phyloP scores from a whole-genome alignment of 495 filamentous ascomycete genomes.

The Xylaria bambusicola region DNA sequence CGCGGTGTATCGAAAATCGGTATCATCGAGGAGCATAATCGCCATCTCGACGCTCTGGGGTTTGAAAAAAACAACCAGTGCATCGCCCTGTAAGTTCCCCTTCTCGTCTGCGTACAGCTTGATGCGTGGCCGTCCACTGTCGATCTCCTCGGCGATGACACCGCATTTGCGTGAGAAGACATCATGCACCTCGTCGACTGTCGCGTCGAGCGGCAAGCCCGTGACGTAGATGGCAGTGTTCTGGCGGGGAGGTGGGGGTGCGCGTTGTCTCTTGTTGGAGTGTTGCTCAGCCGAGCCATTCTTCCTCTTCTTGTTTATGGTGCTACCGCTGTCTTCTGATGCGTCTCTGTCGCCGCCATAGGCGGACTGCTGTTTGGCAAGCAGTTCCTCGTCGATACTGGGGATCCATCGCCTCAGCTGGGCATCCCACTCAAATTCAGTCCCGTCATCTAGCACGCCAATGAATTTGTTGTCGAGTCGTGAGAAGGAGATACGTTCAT shows the following conservation, averaged over 20 bases:
- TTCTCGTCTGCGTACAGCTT: constrained; percentile 87
- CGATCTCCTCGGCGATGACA: constrained; percentile 92
- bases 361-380: constrained; percentile 73
- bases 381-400: constrained; percentile 75
- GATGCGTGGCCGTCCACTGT: constrained; percentile 79
- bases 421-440: constrained; percentile 80
- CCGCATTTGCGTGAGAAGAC: constrained; percentile 85
- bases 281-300: constrained; percentile 57
- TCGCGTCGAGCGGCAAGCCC: constrained; percentile 75
- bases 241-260: constrained; percentile 55
- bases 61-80: constrained; percentile 90
- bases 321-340: constrained; percentile 37
- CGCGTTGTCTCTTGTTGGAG: constrained; percentile 32
- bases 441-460: constrained; percentile 80
- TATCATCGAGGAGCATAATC: constrained; percentile 89
- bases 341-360: constrained; percentile 64
- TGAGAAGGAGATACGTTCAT: constrained; percentile 85
- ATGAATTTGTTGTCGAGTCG: constrained; percentile 77
- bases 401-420: constrained; percentile 77
- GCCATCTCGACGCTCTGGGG: constrained; percentile 87
- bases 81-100: constrained; percentile 90
- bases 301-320: constrained; percentile 69
- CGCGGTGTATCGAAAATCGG: constrained; percentile 71
- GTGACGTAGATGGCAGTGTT: constrained; percentile 94
- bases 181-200: constrained; percentile 74